Conservation (phyloP, 352 stramenopile species). For the Globisporangium radiosum region DNA sequence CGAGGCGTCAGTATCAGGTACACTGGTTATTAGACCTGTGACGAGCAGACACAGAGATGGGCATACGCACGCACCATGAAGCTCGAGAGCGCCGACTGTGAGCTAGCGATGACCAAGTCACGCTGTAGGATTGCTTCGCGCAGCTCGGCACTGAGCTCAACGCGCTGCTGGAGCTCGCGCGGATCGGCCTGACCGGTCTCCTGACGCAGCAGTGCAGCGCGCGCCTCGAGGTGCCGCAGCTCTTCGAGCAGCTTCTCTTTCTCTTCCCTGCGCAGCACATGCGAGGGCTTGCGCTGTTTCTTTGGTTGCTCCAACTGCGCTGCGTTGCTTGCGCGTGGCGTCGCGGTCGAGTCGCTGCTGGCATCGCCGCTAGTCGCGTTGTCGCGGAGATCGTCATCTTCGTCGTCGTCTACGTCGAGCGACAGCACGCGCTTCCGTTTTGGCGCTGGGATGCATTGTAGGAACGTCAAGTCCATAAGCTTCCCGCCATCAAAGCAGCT, state of each 20-base stretch:
- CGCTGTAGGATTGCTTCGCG: constrained; percentile 8
- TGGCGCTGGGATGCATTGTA: not conserved
- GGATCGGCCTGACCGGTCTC: constrained; percentile 1
- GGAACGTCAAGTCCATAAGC: not conserved
- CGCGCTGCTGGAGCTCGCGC: not conserved
- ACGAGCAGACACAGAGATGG: not conserved
- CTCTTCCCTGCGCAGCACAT: constrained; percentile 6
- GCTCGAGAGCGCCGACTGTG: constrained; percentile 3
- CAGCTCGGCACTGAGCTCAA: constrained; percentile 1
- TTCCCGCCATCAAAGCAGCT: not conserved
- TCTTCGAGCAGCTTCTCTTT: constrained; percentile 9
- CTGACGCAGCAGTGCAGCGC: constrained; percentile 4
- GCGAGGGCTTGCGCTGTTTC: not conserved
- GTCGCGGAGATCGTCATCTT: not conserved
- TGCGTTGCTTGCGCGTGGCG: not conserved
- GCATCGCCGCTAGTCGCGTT: constrained; percentile 1
- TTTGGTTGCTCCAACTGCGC: not conserved
- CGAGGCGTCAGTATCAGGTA: too few species aligned
- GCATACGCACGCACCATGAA: constrained; percentile 4
- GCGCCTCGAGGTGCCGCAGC: constrained; percentile 4
- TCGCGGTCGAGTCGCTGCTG: not conserved
- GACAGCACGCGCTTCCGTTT: constrained; percentile 2
- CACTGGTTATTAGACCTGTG: not conserved
- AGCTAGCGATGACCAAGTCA: constrained; percentile 3
- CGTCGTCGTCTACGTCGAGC: constrained; percentile 1